A percentile compares a stretch with the other conserved stretches of the same genome.
Conservation (phyloP, 1,139 yeast genomes). For the Saccharomycopsis hybrid region DNA sequence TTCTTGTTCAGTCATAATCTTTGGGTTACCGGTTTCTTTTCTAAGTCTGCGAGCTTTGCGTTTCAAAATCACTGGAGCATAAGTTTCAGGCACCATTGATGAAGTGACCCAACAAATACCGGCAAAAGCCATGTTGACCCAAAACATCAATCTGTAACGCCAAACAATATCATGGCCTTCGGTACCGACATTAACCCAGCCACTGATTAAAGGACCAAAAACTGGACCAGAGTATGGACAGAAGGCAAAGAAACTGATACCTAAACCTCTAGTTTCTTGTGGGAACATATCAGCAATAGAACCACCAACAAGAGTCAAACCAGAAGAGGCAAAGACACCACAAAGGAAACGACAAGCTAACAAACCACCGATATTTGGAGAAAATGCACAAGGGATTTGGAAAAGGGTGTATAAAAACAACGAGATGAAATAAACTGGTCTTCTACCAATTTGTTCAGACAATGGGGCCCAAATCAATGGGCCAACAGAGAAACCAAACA, state of each 20-base stretch:
- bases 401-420: conserved; percentile 68
- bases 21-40: conserved; percentile 71
- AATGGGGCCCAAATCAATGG: conserved; percentile 89
- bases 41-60: conserved; percentile 63
- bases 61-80: conserved; percentile 81
- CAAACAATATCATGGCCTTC: conserved; percentile 25
- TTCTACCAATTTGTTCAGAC: conserved; percentile 79
- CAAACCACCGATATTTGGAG: conserved; percentile 76
- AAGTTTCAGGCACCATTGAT: conserved; percentile 73
- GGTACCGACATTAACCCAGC: conserved; percentile 70
- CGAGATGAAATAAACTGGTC: conserved; percentile 75
- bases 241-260: conserved; percentile 85
- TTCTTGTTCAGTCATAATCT: conserved; percentile 90
- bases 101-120: conserved; percentile 72
- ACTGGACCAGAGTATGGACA: conserved; percentile 95
- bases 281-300: conserved; percentile 83
- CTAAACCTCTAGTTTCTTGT: conserved; percentile 74
- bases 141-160: conserved; percentile 64
- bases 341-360: conserved; percentile 77
- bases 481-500: conserved; percentile 80
- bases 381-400: conserved; percentile 84
- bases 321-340: conserved; percentile 83
- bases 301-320: conserved; percentile 83
- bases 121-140: conserved; percentile 92
- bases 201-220: conserved; percentile 83